Base-by-base conservation (phyloP, 805 yeast genomes). In the Candida multigemmis region DNA sequence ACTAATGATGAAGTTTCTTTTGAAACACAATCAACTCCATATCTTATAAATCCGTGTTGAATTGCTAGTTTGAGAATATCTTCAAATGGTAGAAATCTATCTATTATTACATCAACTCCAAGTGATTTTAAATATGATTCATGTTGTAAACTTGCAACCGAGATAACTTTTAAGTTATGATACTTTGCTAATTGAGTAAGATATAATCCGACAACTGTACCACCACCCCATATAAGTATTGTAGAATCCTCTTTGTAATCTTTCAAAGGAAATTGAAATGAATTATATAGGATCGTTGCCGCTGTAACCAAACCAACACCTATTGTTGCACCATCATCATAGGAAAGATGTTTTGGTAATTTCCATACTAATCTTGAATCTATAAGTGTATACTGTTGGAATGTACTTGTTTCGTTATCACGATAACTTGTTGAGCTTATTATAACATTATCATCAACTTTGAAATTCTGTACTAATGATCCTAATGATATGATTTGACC, bases 301-400 rank as follows among this genome's bases (percentile, higher is more conserved):
- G 71, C 67, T 6, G 71, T 65, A 4, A 65, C 67, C 15, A 66
- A 34, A 1, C 68, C 68, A 15, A 66, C 71, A 13, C 71, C 72
- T 27, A 65, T 42, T 6, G 65, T 60, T 4, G 68, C 64, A 7
- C 65, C 65, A 30, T 60, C 55, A 27, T 60, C 58, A 22, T 51
- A 49, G 2, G 51, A 31, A 7, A 59, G 30, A 10, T 38, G 37
- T 4, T 37, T 26, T 6, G 72, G 71, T 19, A 61, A 36, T 32
- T 51, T 60, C 70, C 70, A 65, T 4, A 58, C 60, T 14, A 66
- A 42, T 28, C 69, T 46, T 7, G 65, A 53, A 29, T 65, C 70
- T 23, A 62, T 53, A 2, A 57, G 59, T 1, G 65, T 59, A 33
- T 50, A 64, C 30, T 65, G 56, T 38, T 66, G 71, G 35, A 66